Base-by-base conservation (phyloP, 805 yeast species). In the Alloascoidea africana region DNA sequence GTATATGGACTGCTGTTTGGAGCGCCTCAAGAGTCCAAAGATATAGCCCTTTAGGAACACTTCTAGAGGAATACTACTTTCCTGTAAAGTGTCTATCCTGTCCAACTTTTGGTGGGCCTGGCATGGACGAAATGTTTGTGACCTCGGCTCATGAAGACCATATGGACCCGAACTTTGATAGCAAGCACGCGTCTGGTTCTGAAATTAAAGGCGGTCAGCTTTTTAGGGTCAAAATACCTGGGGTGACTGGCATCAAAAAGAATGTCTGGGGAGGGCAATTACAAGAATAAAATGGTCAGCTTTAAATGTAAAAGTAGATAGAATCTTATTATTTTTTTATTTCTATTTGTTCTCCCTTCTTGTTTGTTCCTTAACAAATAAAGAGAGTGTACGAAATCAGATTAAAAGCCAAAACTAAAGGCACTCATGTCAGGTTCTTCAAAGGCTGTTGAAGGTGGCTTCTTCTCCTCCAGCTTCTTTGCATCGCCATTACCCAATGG, bases 371-470 rank as follows among this genome's bases (percentile, higher is more conserved):
- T n/a, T n/a, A n/a, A n/a, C n/a, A n/a, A n/a, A n/a, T n/a, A n/a
- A n/a, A n/a, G n/a, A n/a, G n/a, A n/a, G n/a, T n/a, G n/a, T n/a
- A n/a, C n/a, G n/a, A n/a, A n/a, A n/a, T n/a, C n/a, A n/a, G n/a
- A 36, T 14, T 39, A 46, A 33, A 47, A 42, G 6, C 66, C 71
- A 49, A 77, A 78, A 38, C 66, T 66, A 48, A 77, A 78, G 0
- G 83, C 68, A 51, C 79, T 73, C 86, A 80, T 76, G 48, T 80
- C 86, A 0, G 87, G 84, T 47, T 78, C 87, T 40, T 65, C 68
- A 51, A 75, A 76, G 27, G 67, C 70, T 2, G 63, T 53, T n/a
- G 62, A 59, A 3, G 78, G 76, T 1, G 79, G 74, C 14, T 55
- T 52, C 16, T 51, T 40, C 23, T 44, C 45, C 8, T 49, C 13